Percentiles rank a stretch among this genome's conserved stretches.
These are phyloP conservation scores for Cucumis cinereus DNA, from an alignment of 306 rosid species.

Conservation along the genomic window DNA sequence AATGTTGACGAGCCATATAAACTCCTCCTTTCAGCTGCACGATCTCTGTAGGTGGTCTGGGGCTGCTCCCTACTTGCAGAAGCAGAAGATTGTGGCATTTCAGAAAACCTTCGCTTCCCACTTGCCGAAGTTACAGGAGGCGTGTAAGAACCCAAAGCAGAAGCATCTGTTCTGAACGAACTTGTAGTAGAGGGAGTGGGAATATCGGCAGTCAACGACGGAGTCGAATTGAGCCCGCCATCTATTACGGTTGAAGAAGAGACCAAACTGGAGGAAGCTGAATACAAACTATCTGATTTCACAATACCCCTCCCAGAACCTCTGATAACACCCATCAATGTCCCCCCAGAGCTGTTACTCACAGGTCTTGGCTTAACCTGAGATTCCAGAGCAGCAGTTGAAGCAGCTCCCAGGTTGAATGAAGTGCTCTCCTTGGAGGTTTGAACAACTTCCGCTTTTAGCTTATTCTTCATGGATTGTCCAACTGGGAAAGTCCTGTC, in stretches of 20 bases:
- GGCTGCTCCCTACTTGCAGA: conserved; percentile 58
- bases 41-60: conserved; percentile 76
- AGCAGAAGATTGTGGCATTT: conserved; percentile 56
- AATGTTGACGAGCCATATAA: conserved; percentile 77
- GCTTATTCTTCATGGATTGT: conserved; percentile 47
- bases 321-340: conserved; percentile 89
- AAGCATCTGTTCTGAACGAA: conserved; percentile 72
- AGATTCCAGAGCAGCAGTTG: conserved; percentile 37
- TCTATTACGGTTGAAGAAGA: conserved; percentile 20
- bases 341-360: conserved; percentile 81
- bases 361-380: conserved; percentile 60
- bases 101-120: conserved; percentile 85
- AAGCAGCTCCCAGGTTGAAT: conserved; percentile 26
- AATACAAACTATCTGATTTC: conserved; percentile 48
- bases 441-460: conserved; percentile 28
- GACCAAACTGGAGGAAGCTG: conserved; percentile 23
- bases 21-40: conserved; percentile 95
- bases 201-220: conserved; percentile 26
- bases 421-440: conserved; percentile 35
- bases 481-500: conserved; percentile 45
- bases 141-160: conserved; percentile 70
- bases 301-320: conserved; percentile 77
- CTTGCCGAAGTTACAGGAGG: conserved; percentile 48
- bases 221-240: conserved; percentile 20
- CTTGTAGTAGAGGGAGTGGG: conserved; percentile 27